These are phyloP conservation scores for Orbilia blumenaviensis DNA, from an alignment of 2,329 filamentous ascomycete species.

Conservation along the genomic window DNA sequence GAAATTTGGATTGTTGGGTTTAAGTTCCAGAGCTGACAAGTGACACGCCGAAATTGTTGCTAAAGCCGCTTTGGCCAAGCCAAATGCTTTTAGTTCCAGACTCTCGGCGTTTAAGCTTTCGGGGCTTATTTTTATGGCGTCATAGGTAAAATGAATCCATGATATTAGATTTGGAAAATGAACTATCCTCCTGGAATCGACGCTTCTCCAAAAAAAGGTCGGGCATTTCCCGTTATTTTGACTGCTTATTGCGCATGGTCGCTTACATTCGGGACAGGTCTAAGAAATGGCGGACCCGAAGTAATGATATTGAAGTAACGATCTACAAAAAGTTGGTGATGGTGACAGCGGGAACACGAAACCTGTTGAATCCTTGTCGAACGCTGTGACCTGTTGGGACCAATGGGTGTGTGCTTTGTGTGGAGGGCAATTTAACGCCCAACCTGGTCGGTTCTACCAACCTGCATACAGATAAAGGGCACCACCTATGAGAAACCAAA, in stretches of 20 bases:
- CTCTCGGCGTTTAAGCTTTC: background rate
- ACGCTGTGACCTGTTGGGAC: constrained; percentile 17
- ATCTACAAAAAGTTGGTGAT: background rate
- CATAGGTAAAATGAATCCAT: background rate
- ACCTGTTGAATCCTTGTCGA: constrained; percentile 16
- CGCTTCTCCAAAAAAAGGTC: too few relatives aligned
- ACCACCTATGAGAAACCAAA: constrained; percentile 11
- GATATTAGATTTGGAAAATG: too few relatives aligned
- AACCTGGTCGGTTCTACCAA: constrained; percentile 22
- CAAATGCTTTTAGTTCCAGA: background rate
- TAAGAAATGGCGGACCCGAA: too few relatives aligned
- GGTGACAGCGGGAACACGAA: constrained; percentile 47
- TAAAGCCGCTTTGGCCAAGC: constrained; percentile 7
- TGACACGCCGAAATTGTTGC: background rate
- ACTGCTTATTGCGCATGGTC: background rate
- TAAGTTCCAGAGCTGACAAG: background rate
- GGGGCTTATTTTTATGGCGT: background rate
- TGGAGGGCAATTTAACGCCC: constrained; percentile 34
- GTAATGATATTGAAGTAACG: background rate
- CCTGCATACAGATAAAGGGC: constrained; percentile 7
- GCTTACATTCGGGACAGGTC: background rate
- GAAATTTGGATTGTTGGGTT: constrained; percentile 6
- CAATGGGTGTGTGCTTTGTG: background rate
- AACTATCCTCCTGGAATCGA: too few relatives aligned
- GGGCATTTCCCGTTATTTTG: too few relatives aligned